Evolutionary conservation across 2,329 filamentous ascomycete genomes (phyloP).

Genomic region (Endothia cerciana): DNA sequence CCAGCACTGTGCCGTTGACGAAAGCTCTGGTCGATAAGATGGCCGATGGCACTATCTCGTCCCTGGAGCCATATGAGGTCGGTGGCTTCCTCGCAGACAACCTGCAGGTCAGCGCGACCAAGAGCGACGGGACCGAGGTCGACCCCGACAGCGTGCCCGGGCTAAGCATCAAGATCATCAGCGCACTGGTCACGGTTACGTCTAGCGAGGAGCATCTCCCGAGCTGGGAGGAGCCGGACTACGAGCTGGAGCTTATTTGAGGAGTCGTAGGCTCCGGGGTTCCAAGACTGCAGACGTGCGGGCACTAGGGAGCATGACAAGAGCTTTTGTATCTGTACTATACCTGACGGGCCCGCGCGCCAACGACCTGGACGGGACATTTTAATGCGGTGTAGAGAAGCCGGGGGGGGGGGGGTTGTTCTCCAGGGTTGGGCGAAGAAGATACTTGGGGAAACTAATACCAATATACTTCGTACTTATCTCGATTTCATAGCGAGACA

Average conservation of each 20-base stretch:
- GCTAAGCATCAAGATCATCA: constrained; percentile 43
- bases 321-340: neutral
- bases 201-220: constrained; percentile 41
- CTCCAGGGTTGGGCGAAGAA: too few relatives aligned
- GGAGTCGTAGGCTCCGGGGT: too few relatives aligned
- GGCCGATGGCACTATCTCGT: constrained; percentile 39
- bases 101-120: constrained; percentile 42
- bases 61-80: constrained; percentile 43
- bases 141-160: constrained; percentile 38
- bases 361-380: too few relatives aligned
- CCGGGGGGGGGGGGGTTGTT: too few relatives aligned
- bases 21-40: constrained; percentile 51
- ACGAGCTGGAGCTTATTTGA: constrained; percentile 20
- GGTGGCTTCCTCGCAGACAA: constrained; percentile 46
- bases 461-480: too few relatives aligned
- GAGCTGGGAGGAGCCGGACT: constrained; percentile 39
- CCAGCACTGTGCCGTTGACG: constrained; percentile 58
- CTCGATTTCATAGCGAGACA: too few relatives aligned
- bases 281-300: too few relatives aligned
- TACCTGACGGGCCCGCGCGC: neutral
- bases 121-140: constrained; percentile 36
- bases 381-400: too few relatives aligned
- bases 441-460: too few relatives aligned
- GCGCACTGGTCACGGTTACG: constrained; percentile 43
- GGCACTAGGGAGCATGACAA: neutral